Conservation (phyloP, 805 yeast species). For the Yamadazyma nakazawae region DNA sequence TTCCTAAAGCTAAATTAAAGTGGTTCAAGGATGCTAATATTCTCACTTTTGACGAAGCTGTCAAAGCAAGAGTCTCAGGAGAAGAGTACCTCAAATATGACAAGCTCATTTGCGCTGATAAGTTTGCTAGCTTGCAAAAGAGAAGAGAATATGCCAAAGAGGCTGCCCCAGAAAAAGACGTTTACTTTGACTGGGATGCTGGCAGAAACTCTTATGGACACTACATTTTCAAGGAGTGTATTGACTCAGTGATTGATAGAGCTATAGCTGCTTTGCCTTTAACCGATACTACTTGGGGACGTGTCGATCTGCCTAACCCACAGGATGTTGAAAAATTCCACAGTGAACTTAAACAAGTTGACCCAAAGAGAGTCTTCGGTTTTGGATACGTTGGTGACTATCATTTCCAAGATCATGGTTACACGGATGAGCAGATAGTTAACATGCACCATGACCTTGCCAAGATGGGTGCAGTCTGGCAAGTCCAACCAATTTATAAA, state of each 20-base stretch:
- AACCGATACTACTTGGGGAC: conserved; percentile 13
- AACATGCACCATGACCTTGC: conserved; percentile 11
- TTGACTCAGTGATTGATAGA: conserved; percentile 14
- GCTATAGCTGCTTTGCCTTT: conserved; percentile 14
- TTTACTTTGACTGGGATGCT: conserved; percentile 13
- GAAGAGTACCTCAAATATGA: conserved; percentile 6
- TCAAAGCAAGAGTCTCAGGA: conserved; percentile 1
- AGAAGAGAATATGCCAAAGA: conserved; percentile 9
- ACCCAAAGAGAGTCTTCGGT: conserved; percentile 11
- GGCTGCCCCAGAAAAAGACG: conserved; percentile 5
- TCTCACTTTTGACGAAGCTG: conserved; percentile 13
- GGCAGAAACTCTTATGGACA: conserved; percentile 14
- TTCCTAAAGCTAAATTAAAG: conserved; percentile 9
- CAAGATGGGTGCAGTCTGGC: conserved; percentile 14
- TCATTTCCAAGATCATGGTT: conserved; percentile 9
- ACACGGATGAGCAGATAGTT: conserved; percentile 8
- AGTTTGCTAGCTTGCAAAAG: conserved; percentile 7
- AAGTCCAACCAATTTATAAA: conserved; percentile 13
- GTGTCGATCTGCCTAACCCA: conserved; percentile 11
- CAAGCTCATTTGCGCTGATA: conserved; percentile 3
- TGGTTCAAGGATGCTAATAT: conserved; percentile 12
- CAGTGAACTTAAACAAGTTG: conserved; percentile 4
- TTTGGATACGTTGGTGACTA: conserved; percentile 13
- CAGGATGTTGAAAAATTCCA: conserved; percentile 11
- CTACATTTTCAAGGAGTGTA: conserved; percentile 12